Conservation (phyloP, 139 green algal species). For the Auxenochlorella pyrenoidosa region DNA sequence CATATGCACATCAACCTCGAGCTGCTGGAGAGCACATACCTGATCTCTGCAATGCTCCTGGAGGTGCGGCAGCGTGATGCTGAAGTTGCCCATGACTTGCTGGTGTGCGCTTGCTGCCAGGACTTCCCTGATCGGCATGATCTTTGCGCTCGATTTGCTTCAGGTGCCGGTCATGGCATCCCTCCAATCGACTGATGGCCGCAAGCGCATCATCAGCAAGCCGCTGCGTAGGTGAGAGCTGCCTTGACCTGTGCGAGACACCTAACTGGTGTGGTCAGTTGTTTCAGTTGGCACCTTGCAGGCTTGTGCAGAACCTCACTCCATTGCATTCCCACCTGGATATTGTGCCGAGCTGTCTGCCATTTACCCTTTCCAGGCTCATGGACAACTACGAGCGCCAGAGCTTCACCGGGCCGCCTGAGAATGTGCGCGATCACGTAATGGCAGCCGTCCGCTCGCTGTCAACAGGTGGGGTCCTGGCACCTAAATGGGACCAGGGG, state of each 20-base stretch:
- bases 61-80: constrained; percentile 66
- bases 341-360: neutral
- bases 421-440: constrained; percentile 98
- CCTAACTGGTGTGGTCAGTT: neutral
- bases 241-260: no score
- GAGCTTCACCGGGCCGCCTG: constrained; percentile 93
- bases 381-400: constrained; percentile 95
- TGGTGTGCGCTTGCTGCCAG: neutral
- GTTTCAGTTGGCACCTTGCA: no score
- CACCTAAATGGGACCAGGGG: no score
- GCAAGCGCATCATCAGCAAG: constrained; percentile 77
- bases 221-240: constrained; percentile 65
- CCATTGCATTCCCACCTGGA: neutral
- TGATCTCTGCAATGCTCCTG: constrained; percentile 95
- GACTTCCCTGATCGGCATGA: neutral
- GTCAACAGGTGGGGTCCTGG: constrained; percentile 16
- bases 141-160: no score
- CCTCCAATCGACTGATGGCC: constrained; percentile 19
- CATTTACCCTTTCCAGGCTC: constrained; percentile 62
- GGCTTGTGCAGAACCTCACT: no score
- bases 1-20: constrained; percentile 99
- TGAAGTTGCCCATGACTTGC: neutral
- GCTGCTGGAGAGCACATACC: constrained; percentile 93
- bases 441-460: constrained; percentile 83
- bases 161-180: constrained; percentile 85